A percentile compares a stretch with the other conserved stretches of the same genome.
These are phyloP conservation scores for Tremellales sp. DNA, from an alignment of 1,284 basidiomycete genomes.

Conservation along the genomic window DNA sequence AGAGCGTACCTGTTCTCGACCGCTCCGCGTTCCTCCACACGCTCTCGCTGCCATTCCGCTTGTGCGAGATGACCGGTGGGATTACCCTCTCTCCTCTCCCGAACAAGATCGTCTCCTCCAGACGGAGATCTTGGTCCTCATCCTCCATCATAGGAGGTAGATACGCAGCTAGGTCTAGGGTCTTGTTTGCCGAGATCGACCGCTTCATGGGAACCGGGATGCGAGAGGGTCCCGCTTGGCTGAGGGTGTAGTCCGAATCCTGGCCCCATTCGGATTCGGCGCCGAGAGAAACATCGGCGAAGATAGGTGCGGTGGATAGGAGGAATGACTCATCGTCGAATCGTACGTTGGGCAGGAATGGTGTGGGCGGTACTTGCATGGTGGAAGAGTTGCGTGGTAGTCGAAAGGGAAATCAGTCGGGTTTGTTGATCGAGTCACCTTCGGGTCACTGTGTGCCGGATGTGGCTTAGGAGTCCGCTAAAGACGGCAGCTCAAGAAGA, in stretches of 20 bases:
- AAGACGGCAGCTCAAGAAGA: too few relatives aligned
- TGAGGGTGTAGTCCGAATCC: too few relatives aligned
- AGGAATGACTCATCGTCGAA: conserved; percentile 17
- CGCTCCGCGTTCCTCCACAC: neutral
- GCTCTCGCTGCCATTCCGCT: conserved; percentile 7
- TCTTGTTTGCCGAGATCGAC: too few relatives aligned
- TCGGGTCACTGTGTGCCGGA: too few relatives aligned
- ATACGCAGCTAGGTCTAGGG: conserved; percentile 14
- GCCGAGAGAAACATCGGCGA: conserved; percentile 10
- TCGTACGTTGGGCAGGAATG: conserved; percentile 9
- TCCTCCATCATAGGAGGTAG: conserved; percentile 2
- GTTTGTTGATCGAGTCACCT: too few relatives aligned
- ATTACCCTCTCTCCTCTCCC: too few relatives aligned
- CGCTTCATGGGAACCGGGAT: neutral
- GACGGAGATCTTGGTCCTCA: neutral
- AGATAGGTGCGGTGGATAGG: conserved; percentile 13
- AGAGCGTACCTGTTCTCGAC: conserved; percentile 8
- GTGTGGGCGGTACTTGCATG: conserved; percentile 20
- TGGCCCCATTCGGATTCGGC: conserved; percentile 11
- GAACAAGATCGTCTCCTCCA: too few relatives aligned
- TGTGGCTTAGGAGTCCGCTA: too few relatives aligned
- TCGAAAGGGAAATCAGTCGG: too few relatives aligned
- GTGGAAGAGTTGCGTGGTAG: too few relatives aligned
- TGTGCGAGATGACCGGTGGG: neutral
- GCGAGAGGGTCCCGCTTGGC: neutral